Base-by-base conservation (phyloP, 1,139 yeast species). In the Candida mesenterica region DNA sequence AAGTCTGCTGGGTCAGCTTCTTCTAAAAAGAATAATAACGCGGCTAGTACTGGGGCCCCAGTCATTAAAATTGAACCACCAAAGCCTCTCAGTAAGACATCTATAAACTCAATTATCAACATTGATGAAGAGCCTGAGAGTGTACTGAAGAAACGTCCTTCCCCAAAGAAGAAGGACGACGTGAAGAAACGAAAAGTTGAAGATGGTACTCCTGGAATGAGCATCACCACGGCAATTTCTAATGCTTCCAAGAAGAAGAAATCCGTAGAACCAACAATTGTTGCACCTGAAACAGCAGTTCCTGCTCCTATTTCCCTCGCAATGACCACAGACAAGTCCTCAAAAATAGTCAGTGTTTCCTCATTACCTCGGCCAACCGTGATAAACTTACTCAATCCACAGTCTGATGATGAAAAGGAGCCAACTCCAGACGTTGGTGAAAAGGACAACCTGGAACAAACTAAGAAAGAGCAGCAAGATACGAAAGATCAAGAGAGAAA, bases 41-140 rank as follows among this genome's bases (percentile, higher is more conserved):
- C 22, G 8, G 8, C 22, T 6, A 6, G 8, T 19, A 9, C 6
- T 19, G 8, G 8, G 6, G 9, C 22, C 9, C 22, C 22, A 19
- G 22, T 19, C 6, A 6, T 9, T 19, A 19, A 19, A 9, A 9
- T 19, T 6, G 22, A 19, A 19, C 22, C 22, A 6, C 22, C 22
- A 6, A 19, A 19, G 9, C 22, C 28, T 14, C 39, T 31, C 23
- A 59, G 59, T 39, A 62, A 59, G 41, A 58, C 72, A 0, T 62
- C 70, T 7, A 65, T 66, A 22, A 62, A 57, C 38, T 61, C 69
- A 13, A 61, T 66, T 24, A 66, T 65, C 37, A 65, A 66, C 42
- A 42, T 52, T 32, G 63, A 61, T 31, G 64, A 57, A 24, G 48
- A 46, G 24, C 26, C 44, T 24, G 42, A 45, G 5, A 25, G 44